These are phyloP conservation scores for Brassica cretica DNA, from an alignment of 345 rosid species.

Conservation along the genomic window DNA sequence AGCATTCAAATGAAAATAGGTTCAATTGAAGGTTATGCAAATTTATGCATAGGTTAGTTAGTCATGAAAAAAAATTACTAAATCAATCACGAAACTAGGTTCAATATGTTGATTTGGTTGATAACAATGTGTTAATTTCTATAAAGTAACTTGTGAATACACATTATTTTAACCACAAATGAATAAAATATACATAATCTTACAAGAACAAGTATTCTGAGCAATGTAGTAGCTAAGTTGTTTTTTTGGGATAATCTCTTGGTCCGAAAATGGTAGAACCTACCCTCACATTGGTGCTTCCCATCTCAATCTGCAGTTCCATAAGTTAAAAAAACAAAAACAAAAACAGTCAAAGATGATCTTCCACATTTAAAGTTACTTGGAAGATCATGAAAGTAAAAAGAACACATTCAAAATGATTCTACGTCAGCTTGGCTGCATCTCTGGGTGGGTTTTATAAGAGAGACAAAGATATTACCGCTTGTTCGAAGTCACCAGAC, in stretches of 20 bases:
- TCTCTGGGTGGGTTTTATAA: background rate
- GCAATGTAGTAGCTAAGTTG: slow-evolving; percentile 15
- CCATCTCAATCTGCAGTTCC: slow-evolving; percentile 78
- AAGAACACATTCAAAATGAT: slow-evolving; percentile 22
- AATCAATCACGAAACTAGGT: background rate
- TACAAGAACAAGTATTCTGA: slow-evolving; percentile 2
- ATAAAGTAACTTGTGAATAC: background rate
- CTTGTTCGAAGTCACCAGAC: slow-evolving; percentile 92
- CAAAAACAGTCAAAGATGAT: background rate
- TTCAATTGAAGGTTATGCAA: background rate
- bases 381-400: slow-evolving; percentile 13
- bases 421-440: background rate
- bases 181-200: slow-evolving; percentile 2
- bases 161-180: background rate
- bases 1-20: background rate
- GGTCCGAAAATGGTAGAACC: slow-evolving; percentile 95
- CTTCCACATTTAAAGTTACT: background rate
- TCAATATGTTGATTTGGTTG: background rate
- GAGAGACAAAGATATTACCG: slow-evolving; percentile 47
- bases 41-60: background rate
- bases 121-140: background rate
- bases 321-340: background rate
- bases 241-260: slow-evolving; percentile 51
- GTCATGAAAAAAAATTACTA: background rate
- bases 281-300: slow-evolving; percentile 84